phyloP scores from a whole-genome alignment of 2,329 filamentous ascomycete genomes.

The Bimuria novae-zelandiae region DNA sequence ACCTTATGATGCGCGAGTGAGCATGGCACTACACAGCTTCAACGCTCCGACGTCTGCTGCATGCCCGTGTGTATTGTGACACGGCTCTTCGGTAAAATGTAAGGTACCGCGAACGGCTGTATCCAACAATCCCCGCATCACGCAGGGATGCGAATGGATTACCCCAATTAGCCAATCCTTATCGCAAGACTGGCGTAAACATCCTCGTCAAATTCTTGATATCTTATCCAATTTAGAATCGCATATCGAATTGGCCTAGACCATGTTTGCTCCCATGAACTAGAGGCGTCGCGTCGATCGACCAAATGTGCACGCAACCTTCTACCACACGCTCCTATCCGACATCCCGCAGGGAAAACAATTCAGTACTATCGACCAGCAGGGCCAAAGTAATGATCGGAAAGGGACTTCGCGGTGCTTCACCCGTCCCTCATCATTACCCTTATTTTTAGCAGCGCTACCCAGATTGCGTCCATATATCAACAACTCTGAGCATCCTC shows the following conservation, averaged over 20 bases:
- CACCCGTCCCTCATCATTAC: neutral
- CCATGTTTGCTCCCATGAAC: neutral
- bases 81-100: constrained; percentile 8
- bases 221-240: neutral
- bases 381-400: neutral
- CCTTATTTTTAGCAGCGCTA: neutral
- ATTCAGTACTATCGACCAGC: neutral
- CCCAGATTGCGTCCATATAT: constrained; percentile 4
- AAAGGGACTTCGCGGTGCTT: neutral
- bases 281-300: neutral
- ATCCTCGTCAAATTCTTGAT: constrained; percentile 5
- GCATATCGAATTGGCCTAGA: constrained; percentile 1
- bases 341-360: neutral
- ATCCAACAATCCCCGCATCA: constrained; percentile 4
- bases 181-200: neutral
- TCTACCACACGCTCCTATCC: neutral
- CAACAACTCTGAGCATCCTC: constrained; percentile 1
- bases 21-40: neutral
- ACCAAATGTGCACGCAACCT: neutral
- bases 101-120: neutral
- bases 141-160: constrained; percentile 1
- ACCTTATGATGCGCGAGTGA: neutral
- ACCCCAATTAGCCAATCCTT: constrained; percentile 8
- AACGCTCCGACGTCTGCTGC: neutral
- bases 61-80: neutral